These are phyloP conservation scores for Pythium rishiriense DNA, from an alignment of 352 stramenopile species.

Conservation along the genomic window DNA sequence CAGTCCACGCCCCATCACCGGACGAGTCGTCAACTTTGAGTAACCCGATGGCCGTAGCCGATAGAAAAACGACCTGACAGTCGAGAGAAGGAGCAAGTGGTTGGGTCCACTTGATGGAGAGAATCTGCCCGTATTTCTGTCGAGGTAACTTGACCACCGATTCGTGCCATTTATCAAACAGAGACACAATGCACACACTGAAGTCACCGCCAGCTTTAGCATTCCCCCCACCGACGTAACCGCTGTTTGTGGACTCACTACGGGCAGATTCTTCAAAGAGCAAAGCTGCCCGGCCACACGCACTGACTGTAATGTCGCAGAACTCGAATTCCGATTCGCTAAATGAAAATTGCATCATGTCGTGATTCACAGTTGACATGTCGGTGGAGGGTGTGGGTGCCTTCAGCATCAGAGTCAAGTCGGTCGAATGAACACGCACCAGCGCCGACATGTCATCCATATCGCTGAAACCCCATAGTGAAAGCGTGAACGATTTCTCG, in stretches of 20 bases:
- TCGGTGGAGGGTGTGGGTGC: constrained; percentile 39
- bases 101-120: constrained; percentile 70
- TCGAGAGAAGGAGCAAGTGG: constrained; percentile 45
- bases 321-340: constrained; percentile 41
- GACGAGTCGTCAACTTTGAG: constrained; percentile 50
- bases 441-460: constrained; percentile 49
- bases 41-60: constrained; percentile 61
- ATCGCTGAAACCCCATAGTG: constrained; percentile 62
- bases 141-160: constrained; percentile 49
- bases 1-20: constrained; percentile 46
- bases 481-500: constrained; percentile 30
- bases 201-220: constrained; percentile 19
- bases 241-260: background rate
- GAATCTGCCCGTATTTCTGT: constrained; percentile 59
- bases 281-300: constrained; percentile 55
- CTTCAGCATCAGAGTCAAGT: constrained; percentile 32
- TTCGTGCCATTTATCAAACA: constrained; percentile 56
- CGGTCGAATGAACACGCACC: constrained; percentile 38
- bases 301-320: constrained; percentile 53
- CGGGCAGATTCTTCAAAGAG: constrained; percentile 40
- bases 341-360: constrained; percentile 45
- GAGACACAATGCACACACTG: constrained; percentile 52
- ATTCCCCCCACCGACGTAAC: background rate
- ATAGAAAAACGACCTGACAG: constrained; percentile 66
- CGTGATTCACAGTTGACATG: constrained; percentile 10